Conservation (phyloP, 345 rosid species). For the Eutrema yunnanense region DNA sequence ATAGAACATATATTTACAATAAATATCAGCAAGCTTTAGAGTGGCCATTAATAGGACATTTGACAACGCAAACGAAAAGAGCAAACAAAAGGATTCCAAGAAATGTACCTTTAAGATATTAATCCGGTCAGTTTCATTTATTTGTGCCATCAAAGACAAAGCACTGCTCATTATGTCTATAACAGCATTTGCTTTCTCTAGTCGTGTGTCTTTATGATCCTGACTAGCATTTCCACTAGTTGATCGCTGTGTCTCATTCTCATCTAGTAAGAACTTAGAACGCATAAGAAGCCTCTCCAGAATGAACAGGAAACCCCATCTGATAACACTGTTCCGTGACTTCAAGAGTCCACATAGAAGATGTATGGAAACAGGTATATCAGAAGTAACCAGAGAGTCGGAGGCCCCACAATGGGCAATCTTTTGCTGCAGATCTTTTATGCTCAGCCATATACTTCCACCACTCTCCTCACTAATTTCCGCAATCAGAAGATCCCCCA, state of each 20-base stretch:
- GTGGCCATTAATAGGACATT: neutral
- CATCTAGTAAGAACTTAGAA: constrained; percentile 87
- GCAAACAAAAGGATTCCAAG: neutral
- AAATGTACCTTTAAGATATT: constrained; percentile 86
- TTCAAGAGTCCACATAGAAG: constrained; percentile 91
- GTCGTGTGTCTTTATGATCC: constrained; percentile 47
- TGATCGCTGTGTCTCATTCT: constrained; percentile 63
- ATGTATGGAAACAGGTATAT: constrained; percentile 73
- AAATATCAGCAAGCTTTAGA: neutral
- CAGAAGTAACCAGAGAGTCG: constrained; percentile 60
- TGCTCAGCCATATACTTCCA: constrained; percentile 63
- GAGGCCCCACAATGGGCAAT: constrained; percentile 65
- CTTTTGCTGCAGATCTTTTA: constrained; percentile 57
- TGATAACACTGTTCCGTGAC: constrained; percentile 60
- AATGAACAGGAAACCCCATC: constrained; percentile 88
- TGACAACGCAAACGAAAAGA: neutral
- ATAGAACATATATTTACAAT: neutral
- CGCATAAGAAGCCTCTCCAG: constrained; percentile 96
- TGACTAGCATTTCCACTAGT: constrained; percentile 35
- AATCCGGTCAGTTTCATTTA: constrained; percentile 82
- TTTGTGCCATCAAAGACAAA: constrained; percentile 75
- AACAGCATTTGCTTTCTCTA: constrained; percentile 91
- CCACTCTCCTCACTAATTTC: constrained; percentile 76
- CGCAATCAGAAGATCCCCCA: constrained; percentile 85
- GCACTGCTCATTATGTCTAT: constrained; percentile 95